Base-by-base conservation (phyloP, 805 yeast genomes). In the Peterozyma xylosa region DNA sequence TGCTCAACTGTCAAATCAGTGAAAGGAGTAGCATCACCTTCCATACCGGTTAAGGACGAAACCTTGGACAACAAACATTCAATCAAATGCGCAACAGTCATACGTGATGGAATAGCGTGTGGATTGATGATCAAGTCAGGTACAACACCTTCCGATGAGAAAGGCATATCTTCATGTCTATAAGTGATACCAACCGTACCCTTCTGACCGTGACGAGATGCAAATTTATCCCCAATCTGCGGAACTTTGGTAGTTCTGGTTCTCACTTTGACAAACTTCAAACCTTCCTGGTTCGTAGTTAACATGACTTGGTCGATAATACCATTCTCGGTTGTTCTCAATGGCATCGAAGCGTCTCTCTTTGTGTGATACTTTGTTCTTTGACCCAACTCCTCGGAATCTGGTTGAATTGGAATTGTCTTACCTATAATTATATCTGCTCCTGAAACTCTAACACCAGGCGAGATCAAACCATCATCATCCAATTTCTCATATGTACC, bases 181-280 rank as follows among this genome's bases (percentile, higher is more conserved):
- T 91, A 93, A 0, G 99, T 93, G 50, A 93, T 93, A 82, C 99
- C 99, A 66, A 93, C 90, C 16, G 99, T 93, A 83, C 99, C 99
- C 72, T 93, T 93, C 69, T 93, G 99, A 64, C 99, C 99, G 75
- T 93, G 99, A 71, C 99, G 86, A 36, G 98, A 91, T 6, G 99
- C 98, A 68, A 93, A 93, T 68, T 93, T 93, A 68, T 93, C 99
- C 67, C 99, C 99, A 67, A 93, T 91, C 68, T 93, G 99, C 11
- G 99, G 99, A 39, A 91, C 76, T 68, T 95, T 93, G 3, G 99
- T 93, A 1, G 99, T 93, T 76, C 99, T 86, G 88, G 95, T 93
- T 70, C 99, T 81, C 39, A 93, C 98, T 69, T 93, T 93, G 42
- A 93, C 98, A 55, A 93, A 95, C 59, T 90, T 87, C 65, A 95